Evolutionary conservation across 805 yeast genomes (phyloP).

Genomic region (Candida sanyiensis): DNA sequence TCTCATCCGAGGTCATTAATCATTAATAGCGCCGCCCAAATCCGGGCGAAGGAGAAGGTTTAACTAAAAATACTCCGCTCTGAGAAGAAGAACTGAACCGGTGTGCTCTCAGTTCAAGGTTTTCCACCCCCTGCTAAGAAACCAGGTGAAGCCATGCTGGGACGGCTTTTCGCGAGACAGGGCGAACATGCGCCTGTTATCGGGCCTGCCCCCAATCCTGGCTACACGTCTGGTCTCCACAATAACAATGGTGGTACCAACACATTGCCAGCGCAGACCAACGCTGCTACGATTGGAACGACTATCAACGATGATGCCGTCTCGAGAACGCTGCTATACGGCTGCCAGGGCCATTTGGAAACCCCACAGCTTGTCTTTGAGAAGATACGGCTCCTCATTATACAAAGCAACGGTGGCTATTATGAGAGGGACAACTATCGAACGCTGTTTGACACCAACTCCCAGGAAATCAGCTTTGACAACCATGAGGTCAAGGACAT

Average conservation of each 20-base stretch:
- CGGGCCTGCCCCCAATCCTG: not conserved
- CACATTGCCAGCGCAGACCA: too few species aligned
- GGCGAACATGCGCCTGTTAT: constrained; percentile 3
- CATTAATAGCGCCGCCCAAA: too few species aligned
- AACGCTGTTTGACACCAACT: constrained; percentile 27
- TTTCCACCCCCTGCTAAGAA: too few species aligned
- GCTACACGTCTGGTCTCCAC: too few species aligned
- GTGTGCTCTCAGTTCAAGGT: too few species aligned
- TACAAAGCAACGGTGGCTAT: constrained; percentile 34
- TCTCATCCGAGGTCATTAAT: too few species aligned
- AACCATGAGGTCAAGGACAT: constrained; percentile 20
- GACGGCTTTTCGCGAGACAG: constrained; percentile 11
- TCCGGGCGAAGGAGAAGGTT: too few species aligned
- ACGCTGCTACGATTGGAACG: not conserved
- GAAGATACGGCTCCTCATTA: constrained; percentile 23
- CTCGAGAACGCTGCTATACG: constrained; percentile 24
- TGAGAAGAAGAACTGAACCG: too few species aligned
- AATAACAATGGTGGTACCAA: too few species aligned
- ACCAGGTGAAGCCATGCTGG: constrained; percentile 9
- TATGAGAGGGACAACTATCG: constrained; percentile 32
- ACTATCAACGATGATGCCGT: constrained; percentile 20
- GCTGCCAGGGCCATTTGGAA: constrained; percentile 19
- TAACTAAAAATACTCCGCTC: too few species aligned
- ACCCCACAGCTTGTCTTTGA: not conserved
- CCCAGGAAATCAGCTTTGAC: constrained; percentile 4